A percentile compares a stretch with the other conserved stretches of the same genome.
Conservation (phyloP, 31 red algal species). For the Bonnemaisonia californica region DNA sequence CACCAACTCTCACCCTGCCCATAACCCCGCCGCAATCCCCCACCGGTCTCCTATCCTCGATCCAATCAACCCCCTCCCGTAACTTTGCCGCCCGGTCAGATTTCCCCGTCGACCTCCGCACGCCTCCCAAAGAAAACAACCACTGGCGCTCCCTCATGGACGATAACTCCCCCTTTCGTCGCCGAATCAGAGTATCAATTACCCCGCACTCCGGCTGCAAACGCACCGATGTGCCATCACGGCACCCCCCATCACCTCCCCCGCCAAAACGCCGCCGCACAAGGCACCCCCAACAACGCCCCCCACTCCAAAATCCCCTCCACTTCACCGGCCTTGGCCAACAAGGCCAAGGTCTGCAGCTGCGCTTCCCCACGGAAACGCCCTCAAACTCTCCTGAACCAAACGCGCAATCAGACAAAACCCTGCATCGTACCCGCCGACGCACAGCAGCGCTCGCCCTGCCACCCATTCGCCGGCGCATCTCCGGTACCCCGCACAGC, state of each 20-base stretch:
- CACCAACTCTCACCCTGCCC: not conserved
- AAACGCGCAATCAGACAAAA: not conserved
- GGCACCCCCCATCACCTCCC: not conserved
- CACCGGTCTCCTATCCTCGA: too few species aligned
- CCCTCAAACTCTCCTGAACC: not conserved
- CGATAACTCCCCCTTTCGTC: constrained; percentile 62
- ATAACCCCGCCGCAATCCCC: not conserved
- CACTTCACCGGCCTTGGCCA: not conserved
- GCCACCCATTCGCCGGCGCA: not conserved
- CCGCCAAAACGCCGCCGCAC: constrained; percentile 20
- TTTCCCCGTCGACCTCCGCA: not conserved
- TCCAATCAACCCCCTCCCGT: constrained; percentile 2
- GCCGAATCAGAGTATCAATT: constrained; percentile 65
- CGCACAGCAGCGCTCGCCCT: not conserved
- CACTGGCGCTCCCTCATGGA: constrained; percentile 51
- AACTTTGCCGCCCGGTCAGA: not conserved
- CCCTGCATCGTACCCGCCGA: too few species aligned
- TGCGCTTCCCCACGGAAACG: not conserved
- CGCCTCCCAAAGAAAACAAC: not conserved
- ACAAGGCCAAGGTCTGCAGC: not conserved
- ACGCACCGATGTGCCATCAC: not conserved
- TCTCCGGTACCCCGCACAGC: not conserved
- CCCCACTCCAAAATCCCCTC: not conserved
- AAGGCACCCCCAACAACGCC: constrained; percentile 7
- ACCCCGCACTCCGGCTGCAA: not conserved